These are phyloP conservation scores for Sequoiadendron giganteum DNA, from an alignment of 75 land plant genomes.

Conservation along the genomic window DNA sequence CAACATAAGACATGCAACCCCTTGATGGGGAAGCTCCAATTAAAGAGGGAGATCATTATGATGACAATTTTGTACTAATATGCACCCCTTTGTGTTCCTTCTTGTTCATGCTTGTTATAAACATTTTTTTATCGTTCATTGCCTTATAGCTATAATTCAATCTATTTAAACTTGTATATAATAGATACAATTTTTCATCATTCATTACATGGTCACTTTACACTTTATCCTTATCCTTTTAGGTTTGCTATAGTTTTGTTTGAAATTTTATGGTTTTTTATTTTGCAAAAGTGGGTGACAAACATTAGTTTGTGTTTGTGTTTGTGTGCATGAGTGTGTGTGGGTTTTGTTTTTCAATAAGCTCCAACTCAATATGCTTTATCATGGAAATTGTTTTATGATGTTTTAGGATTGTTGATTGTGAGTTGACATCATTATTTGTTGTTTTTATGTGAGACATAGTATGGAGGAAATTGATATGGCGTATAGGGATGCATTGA, in stretches of 20 bases:
- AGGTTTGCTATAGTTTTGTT: not conserved
- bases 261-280: not conserved
- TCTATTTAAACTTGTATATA: not conserved
- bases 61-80: too few species aligned
- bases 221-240: not conserved
- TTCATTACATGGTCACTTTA: not conserved
- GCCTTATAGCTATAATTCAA: not conserved
- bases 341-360: not conserved
- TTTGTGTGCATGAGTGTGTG: too few species aligned
- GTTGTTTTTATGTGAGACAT: not conserved
- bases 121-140: too few species aligned
- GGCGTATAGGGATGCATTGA: constrained; percentile 77
- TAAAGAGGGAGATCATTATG: too few species aligned
- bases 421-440: not conserved
- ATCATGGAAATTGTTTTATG: not conserved
- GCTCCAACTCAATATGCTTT: not conserved
- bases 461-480: constrained; percentile 90
- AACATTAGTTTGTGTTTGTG: not conserved
- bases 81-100: too few species aligned
- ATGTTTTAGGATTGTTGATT: not conserved
- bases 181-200: not conserved
- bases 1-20: too few species aligned
- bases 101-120: too few species aligned
- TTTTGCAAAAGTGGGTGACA: not conserved
- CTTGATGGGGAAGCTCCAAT: too few species aligned